Base-by-base conservation (phyloP, 257 asterid genomes). In the Capsicum rhomboideum region DNA sequence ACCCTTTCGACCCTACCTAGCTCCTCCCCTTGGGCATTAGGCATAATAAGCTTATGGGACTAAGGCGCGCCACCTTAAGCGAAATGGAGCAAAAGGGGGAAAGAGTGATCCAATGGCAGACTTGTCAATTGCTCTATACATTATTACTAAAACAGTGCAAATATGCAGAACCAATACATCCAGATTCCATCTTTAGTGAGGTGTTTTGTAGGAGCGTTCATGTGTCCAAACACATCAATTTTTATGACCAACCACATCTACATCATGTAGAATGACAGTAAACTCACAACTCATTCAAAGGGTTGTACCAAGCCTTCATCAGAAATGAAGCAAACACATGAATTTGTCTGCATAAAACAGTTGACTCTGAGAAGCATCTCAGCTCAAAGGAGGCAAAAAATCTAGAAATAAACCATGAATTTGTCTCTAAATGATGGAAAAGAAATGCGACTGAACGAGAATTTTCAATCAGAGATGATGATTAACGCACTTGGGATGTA, bases 401-500 rank as follows among this genome's bases (percentile, higher is more conserved):
- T 52, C 63, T 23, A 26, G 63, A 28, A 53, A 49, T 26, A 49
- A 77, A 77, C 17, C 81, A 77, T 50, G 26, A 77, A 50, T 50
- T 55, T 26, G 14, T 75, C 18, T 50, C 63, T 26, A 16, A 75
- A 26, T 21, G 44, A 49, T 49, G 81, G 42, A 49, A 75, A 52
- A 0, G 0, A 26, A 50, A 16, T 55, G 61, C 16, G 37, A 50
- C 46, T 50, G 44, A 75, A 75, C 50, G 44, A 50, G 63, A 52
- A 50, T 50, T 50, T 50, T 77, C 82, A 50, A 71, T 21, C 79
- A 71, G 54, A 71, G 55, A 42, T n/a, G 20, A 71, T 42, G 52
- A 68, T 20, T 71, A 40, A 28, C 77, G 89, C 84, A 80, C 64
- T 23, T 87, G 86, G 55, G 87, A 86, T 18, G 69, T 61, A 63